Conservation (phyloP, 1,284 basidiomycete species). For the Inonotus obliquus region DNA sequence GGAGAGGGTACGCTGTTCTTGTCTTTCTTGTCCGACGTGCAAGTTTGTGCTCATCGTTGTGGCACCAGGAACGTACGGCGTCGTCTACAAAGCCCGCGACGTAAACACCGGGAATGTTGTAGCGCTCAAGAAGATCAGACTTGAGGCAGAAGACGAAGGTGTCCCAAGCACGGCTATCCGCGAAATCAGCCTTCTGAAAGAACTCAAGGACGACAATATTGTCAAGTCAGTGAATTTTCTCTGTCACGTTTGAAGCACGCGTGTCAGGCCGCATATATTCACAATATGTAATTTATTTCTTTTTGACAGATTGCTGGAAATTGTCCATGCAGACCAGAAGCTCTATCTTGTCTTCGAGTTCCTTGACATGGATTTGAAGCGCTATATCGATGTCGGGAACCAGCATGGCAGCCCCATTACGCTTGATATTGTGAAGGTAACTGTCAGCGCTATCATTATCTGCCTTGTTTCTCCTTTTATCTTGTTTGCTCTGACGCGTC, state of each 20-base stretch:
- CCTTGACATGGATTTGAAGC: constrained; percentile 90
- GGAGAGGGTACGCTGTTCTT: constrained; percentile 46
- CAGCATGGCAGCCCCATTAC: constrained; percentile 64
- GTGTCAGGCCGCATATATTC: constrained; percentile 7
- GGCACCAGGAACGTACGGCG: constrained; percentile 88
- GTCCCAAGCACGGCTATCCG: constrained; percentile 97
- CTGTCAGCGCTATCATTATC: constrained; percentile 21
- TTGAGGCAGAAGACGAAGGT: constrained; percentile 97
- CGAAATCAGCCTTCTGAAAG: constrained; percentile 96
- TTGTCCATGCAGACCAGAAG: constrained; percentile 95
- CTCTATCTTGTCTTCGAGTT: constrained; percentile 98
- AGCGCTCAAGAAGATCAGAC: constrained; percentile 95
- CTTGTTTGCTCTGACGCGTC: not conserved
- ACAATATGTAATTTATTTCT: not conserved
- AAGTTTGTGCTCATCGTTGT: constrained; percentile 12
- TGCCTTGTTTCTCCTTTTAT: not conserved
- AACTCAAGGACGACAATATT: constrained; percentile 94
- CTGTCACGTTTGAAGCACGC: constrained; percentile 8
- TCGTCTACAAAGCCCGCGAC: constrained; percentile 92
- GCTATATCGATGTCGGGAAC: constrained; percentile 90
- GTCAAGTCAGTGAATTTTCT: constrained; percentile 58
- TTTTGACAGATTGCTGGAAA: constrained; percentile 80
- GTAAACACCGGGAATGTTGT: constrained; percentile 73
- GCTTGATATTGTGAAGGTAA: constrained; percentile 83
- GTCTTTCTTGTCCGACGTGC: constrained; percentile 20